Base-by-base conservation (phyloP, 306 rosid species). In the Mucuna pruriens region DNA sequence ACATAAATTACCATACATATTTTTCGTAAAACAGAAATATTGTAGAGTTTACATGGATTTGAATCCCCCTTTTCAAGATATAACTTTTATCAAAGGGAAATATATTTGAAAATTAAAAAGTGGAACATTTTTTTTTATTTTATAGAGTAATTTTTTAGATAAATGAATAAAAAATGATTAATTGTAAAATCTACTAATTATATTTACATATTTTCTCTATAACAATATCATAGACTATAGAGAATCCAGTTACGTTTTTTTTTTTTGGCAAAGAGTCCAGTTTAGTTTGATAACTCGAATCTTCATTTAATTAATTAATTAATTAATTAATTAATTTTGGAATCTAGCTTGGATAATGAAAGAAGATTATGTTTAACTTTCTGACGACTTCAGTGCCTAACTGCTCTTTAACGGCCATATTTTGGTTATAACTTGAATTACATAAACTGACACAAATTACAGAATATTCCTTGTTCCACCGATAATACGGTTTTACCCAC, bases 381-480 rank as follows among this genome's bases (percentile, higher is more conserved):
- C 22, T 6, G 34, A n/a, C n/a, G n/a, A n/a, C n/a, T n/a, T 26
- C 16, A 13, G 6, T n/a, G 51, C 16, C 78, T 55, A 57, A 39
- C 69, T 23, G 26, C 67, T 58, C 52, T 40, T 57, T 58, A 75
- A 75, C 69, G 55, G 55, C 55, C 79, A 74, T 40, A 55, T 39
- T 74, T 39, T 22, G 55, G 20, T 74, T 23, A 2, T 23, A 15
- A 22, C 26, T 57, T 39, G 9, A 57, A 38, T 57, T 38, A 13
- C 61, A 6, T 61, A 26, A 29, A 2, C 42, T 15, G 2, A 61
- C 22, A 0, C 5, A 61, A 61, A 29, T 61, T 61, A 61, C 68
- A 15, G 9, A 1, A 31, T 31, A 61, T 40, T 2, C 68, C 42
- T 58, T 58, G 1, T 1, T 58, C 16, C 0, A 19, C 29, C 7